Evolutionary conservation across 106 monocot genomes (phyloP).

Genomic region (Dendrobium chrysotoxum): DNA sequence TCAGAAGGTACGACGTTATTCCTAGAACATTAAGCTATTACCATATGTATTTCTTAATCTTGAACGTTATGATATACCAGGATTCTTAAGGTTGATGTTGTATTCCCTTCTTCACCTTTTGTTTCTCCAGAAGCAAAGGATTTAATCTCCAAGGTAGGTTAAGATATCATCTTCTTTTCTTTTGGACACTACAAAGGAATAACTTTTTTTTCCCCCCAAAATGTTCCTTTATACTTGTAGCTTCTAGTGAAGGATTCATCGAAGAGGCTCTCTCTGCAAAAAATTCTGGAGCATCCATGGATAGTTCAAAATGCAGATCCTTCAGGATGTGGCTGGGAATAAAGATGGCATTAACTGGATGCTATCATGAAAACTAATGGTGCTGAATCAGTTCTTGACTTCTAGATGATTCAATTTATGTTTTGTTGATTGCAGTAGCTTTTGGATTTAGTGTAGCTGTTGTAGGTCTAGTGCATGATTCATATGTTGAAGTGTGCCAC

Average conservation of each 20-base stretch:
- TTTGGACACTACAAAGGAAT: neutral
- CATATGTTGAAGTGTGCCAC: no score
- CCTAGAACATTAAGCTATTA: neutral
- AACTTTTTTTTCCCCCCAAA: neutral
- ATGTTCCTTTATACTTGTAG: slow-evolving; percentile 14
- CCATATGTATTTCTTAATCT: neutral
- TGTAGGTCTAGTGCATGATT: no score
- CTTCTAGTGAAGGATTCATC: slow-evolving; percentile 91
- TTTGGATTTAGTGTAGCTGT: no score
- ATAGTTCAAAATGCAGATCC: slow-evolving; percentile 74
- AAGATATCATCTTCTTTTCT: no score
- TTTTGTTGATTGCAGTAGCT: no score
- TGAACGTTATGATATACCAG: slow-evolving; percentile 14
- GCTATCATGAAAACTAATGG: neutral
- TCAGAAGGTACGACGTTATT: slow-evolving; percentile 38
- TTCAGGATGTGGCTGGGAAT: slow-evolving; percentile 43
- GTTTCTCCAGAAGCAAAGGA: slow-evolving; percentile 29
- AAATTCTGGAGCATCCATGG: slow-evolving; percentile 88
- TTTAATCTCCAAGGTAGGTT: slow-evolving; percentile 5
- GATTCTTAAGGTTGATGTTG: slow-evolving; percentile 82
- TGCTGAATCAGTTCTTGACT: neutral
- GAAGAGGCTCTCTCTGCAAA: slow-evolving; percentile 70
- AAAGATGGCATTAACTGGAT: neutral
- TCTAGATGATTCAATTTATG: neutral
- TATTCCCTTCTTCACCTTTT: slow-evolving; percentile 46